Conservation (phyloP, 306 rosid genomes). For the Gastrolobium bilobum region DNA sequence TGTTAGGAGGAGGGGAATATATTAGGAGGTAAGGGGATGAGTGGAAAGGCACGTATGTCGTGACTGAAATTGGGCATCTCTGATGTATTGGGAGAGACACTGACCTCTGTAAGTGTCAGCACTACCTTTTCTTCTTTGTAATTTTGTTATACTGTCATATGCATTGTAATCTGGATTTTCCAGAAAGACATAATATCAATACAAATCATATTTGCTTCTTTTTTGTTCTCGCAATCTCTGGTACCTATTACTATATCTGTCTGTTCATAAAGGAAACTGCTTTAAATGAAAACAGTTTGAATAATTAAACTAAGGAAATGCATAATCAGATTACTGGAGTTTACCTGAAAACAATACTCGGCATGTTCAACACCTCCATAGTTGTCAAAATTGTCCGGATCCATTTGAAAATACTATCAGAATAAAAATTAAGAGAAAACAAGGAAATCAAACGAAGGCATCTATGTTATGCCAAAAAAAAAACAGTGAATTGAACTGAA, state of each 20-base stretch:
- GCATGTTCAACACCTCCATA: conserved; percentile 95
- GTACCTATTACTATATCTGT: not conserved
- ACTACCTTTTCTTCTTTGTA: too few relatives aligned
- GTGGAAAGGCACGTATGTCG: too few relatives aligned
- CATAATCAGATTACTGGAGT: conserved; percentile 25
- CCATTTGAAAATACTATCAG: conserved; percentile 88
- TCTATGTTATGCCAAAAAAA: conserved; percentile 20
- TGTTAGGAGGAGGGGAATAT: too few relatives aligned
- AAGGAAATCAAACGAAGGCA: conserved; percentile 37
- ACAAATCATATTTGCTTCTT: too few relatives aligned
- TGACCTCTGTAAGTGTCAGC: too few relatives aligned
- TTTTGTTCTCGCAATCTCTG: too few relatives aligned
- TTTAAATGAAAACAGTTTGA: conserved; percentile 32
- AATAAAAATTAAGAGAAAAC: conserved; percentile 38
- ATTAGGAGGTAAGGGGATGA: too few relatives aligned
- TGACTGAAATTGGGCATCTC: too few relatives aligned
- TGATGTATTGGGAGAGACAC: too few relatives aligned
- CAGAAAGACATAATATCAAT: too few relatives aligned
- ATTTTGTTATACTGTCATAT: too few relatives aligned
- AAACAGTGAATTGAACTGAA: conserved; percentile 25
- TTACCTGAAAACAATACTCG: conserved; percentile 98
- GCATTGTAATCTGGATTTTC: too few relatives aligned
- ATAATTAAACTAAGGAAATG: conserved; percentile 33
- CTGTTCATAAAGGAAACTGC: conserved; percentile 22
- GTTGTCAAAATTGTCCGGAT: conserved; percentile 83